Base-by-base conservation (phyloP, 2,329 filamentous ascomycete genomes). In the Onygenales sp. region DNA sequence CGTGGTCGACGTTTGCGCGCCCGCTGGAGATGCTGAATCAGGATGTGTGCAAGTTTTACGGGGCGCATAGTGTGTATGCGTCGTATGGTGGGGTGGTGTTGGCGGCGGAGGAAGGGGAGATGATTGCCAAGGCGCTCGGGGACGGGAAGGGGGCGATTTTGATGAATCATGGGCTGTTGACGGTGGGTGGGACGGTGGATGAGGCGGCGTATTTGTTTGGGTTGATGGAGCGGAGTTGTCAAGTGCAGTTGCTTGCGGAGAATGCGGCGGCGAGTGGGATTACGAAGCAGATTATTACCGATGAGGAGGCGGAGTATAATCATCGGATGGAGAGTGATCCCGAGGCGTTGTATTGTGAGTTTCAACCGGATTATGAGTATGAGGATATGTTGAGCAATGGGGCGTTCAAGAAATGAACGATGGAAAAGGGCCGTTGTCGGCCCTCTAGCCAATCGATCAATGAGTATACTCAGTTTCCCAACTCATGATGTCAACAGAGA, bases 191-290 rank as follows among this genome's bases (percentile, higher is more conserved):
- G 6, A 89, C 86, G 0, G 85, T 89, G 2, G 86, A 89, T 63
- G 86, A 89, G 67, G 86, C 86, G 1, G 82, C 82, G 0, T 89
- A 84, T 66, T 66, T 88, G 50, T 86, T 87, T 63, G 82, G 80
- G 0, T 69, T 85, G 44, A 75, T 88, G 66, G 86, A 89, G 66
- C 76, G 84, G 48, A 82, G 79, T 46, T 89, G 86, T 64, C 76
- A 81, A 53, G 78, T 86, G 35, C 85, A 89, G 70, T 71, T 88
- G 50, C 72, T 78, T 59, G 81, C 83, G 39, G 86, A 89, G 69
- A 84, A 85, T 0, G 85, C 86, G 0, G 79, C 77, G 2, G 77
- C 73, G 10, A 76, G 77, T 43, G 74, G 75, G 0, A 60, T 79
- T 9, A 66, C 72, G 36, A 82, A 82, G 62, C 66, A 77, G 7